Base-by-base conservation (phyloP, 257 asterid genomes). In the Solanum etuberosum region DNA sequence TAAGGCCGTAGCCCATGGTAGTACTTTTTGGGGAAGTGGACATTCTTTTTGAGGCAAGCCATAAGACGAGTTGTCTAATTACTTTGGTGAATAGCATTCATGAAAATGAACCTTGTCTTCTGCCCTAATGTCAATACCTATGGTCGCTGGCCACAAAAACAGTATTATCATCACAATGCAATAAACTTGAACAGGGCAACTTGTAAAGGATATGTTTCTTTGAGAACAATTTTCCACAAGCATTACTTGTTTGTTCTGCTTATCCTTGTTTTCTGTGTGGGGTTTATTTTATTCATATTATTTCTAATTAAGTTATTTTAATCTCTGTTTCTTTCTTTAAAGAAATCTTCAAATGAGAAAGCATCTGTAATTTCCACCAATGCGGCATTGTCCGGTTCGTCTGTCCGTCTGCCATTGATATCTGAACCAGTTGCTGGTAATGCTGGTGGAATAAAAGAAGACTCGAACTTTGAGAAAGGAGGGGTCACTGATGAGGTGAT, bases 331-430 rank as follows among this genome's bases (percentile, higher is more conserved):
- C 80, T 61, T 38, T 85, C 43, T 40, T 77, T 83, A 81, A 87
- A 91, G 95, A 92, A 90, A 89, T 91, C 90, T 90, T 88, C 91
- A 51, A 89, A 86, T 16, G 90, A 90, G 92, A 91, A 90, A 85
- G 92, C 89, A 48, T 76, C 89, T 67, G 88, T 71, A 87, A 91
- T 72, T 90, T 89, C 92, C 32, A 51, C 86, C 84, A 88, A 86
- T 65, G 92, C 90, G 87, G 84, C 91, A 9, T 23, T 74, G 35
- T 86, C 93, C 84, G 87, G 83, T 86, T 85, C 88, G 86, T 89
- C 84, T 82, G 89, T 29, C 42, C 91, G 86, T 70, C 87, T 85
- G 14, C 90, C 90, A 51, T 86, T 90, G 76, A 83, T 90, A 68
- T 87, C 92, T 25, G 88, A 87, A 37, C 89, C 88, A 13, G 71